Percentiles rank a stretch among this genome's conserved stretches.
Evolutionary conservation across 805 yeast species (phyloP).

Genomic region (Kazachstania taianensis): DNA sequence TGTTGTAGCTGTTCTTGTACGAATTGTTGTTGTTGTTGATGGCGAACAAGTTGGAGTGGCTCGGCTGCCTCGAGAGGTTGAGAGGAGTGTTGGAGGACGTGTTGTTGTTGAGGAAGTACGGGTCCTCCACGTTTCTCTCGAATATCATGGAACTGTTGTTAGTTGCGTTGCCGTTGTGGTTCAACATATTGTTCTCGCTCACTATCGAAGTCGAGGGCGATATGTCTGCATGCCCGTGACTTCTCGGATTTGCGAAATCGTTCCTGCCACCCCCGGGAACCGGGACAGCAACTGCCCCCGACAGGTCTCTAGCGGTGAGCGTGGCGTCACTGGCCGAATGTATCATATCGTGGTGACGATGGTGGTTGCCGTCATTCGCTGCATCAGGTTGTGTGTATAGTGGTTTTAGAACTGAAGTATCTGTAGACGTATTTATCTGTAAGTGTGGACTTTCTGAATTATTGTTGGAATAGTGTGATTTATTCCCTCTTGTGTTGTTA

Average conservation of each 20-base stretch:
- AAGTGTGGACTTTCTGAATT: too few species aligned
- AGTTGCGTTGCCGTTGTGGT: too few species aligned
- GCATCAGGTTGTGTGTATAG: too few species aligned
- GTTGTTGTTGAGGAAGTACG: conserved; percentile 17
- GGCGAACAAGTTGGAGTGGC: background rate
- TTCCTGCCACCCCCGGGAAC: background rate
- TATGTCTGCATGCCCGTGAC: background rate
- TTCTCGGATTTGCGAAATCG: background rate
- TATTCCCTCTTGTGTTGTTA: too few species aligned
- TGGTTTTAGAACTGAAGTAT: too few species aligned
- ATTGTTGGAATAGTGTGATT: too few species aligned
- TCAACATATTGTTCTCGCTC: too few species aligned
- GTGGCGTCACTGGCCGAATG: background rate
- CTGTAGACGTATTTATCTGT: too few species aligned
- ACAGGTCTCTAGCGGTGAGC: background rate
- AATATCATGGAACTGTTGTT: conserved; percentile 40
- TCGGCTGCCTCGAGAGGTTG: background rate
- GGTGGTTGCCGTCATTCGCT: too few species aligned
- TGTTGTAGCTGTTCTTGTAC: background rate
- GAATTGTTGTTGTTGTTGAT: background rate
- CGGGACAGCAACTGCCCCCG: background rate
- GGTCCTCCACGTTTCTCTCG: conserved; percentile 61
- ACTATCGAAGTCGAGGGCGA: too few species aligned
- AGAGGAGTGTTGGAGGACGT: background rate
- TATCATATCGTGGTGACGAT: too few species aligned